Conservation (phyloP, 169 alveolate genomes). For the Cryptosporidium ryanae region DNA sequence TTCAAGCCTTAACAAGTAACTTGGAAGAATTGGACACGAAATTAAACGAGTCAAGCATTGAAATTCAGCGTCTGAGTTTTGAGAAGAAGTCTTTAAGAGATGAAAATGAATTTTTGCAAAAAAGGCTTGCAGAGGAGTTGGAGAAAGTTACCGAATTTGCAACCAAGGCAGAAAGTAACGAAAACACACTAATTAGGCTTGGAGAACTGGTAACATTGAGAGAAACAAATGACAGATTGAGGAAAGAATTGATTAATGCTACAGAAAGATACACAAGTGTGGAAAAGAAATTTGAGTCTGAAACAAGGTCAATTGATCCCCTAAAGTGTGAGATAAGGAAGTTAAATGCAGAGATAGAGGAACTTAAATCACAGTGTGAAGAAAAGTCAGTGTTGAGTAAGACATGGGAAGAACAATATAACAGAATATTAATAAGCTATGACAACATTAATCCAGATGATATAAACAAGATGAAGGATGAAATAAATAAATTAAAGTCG, state of each 20-base stretch:
- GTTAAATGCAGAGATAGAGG: slow-evolving; percentile 38
- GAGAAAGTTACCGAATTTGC: slow-evolving; percentile 63
- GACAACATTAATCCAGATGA: slow-evolving; percentile 47
- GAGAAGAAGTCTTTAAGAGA: slow-evolving; percentile 53
- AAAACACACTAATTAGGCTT: slow-evolving; percentile 52
- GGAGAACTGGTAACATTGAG: slow-evolving; percentile 69
- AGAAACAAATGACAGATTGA: slow-evolving; percentile 66
- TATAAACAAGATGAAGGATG: slow-evolving; percentile 17
- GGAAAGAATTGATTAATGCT: slow-evolving; percentile 39
- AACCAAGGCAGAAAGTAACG: slow-evolving; percentile 58
- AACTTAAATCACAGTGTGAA: slow-evolving; percentile 22
- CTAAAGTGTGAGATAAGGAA: slow-evolving; percentile 48
- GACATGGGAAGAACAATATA: slow-evolving; percentile 72
- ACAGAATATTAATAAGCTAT: slow-evolving; percentile 19
- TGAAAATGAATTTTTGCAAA: slow-evolving; percentile 57
- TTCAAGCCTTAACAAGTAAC: slow-evolving; percentile 25
- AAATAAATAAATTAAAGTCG: slow-evolving; percentile 7
- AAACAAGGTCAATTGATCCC: slow-evolving; percentile 39
- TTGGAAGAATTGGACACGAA: slow-evolving; percentile 69
- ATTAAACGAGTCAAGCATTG: slow-evolving; percentile 55
- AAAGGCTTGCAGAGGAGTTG: slow-evolving; percentile 35
- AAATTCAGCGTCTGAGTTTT: slow-evolving; percentile 53
- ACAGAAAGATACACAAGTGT: slow-evolving; percentile 49
- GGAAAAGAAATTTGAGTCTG: slow-evolving; percentile 44
- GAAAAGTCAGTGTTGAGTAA: slow-evolving; percentile 48